phyloP scores from a whole-genome alignment of 2,329 filamentous ascomycete species.

The Arthrobotrys pseudoclavata region DNA sequence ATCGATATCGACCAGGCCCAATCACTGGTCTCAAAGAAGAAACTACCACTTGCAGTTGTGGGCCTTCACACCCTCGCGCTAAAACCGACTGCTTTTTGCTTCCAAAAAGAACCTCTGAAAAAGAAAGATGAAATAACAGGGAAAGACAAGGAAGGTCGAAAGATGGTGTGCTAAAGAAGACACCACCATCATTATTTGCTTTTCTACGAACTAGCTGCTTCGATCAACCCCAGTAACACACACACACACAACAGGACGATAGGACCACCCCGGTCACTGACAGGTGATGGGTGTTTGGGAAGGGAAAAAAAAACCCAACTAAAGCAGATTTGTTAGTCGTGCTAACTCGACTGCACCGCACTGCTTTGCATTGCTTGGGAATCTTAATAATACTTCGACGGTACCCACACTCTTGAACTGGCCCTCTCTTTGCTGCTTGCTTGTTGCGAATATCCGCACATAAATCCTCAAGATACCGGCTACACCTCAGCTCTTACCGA shows the following conservation, averaged over 20 bases:
- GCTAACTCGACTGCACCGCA: slow-evolving; percentile 22
- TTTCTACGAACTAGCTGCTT: slow-evolving; percentile 46
- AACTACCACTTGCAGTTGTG: slow-evolving; percentile 58
- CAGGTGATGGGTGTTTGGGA: slow-evolving; percentile 59
- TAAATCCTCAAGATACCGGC: slow-evolving; percentile 32
- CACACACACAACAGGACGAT: slow-evolving; percentile 34
- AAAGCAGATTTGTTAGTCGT: slow-evolving; percentile 17
- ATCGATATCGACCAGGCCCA: slow-evolving; percentile 50
- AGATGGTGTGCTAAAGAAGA: slow-evolving; percentile 50
- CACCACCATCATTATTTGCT: slow-evolving; percentile 46
- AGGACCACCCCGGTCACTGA: slow-evolving; percentile 49
- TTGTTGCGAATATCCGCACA: slow-evolving; percentile 46
- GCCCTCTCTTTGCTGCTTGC: slow-evolving; percentile 29
- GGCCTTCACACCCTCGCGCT: slow-evolving; percentile 58
- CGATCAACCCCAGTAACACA: slow-evolving; percentile 45
- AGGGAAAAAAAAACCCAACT: slow-evolving; percentile 42
- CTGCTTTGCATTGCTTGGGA: slow-evolving; percentile 35
- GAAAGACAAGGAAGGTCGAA: slow-evolving; percentile 20
- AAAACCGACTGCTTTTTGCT: slow-evolving; percentile 54
- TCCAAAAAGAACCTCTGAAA: slow-evolving; percentile 23
- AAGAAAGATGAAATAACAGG: slow-evolving; percentile 25
- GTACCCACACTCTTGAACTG: slow-evolving; percentile 47
- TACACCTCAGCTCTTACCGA: slow-evolving; percentile 26
- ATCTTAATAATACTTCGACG: slow-evolving; percentile 58
- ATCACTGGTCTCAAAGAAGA: slow-evolving; percentile 47